These are phyloP conservation scores for Neospermospora avenae DNA, from an alignment of 2,329 filamentous ascomycete genomes.

Conservation along the genomic window DNA sequence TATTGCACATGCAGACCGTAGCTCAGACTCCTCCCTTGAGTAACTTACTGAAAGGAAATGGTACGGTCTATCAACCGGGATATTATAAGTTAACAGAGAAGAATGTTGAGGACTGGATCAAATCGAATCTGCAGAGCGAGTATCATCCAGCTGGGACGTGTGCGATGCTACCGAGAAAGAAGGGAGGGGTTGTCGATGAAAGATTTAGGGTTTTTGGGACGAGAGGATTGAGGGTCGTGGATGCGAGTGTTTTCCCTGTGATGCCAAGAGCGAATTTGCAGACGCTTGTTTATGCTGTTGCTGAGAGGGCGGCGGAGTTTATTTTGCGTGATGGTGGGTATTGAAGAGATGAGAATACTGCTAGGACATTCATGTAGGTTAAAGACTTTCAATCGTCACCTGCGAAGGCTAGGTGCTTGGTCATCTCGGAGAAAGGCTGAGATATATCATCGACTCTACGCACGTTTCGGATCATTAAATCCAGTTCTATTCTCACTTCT, in stretches of 20 bases:
- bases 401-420: too few relatives aligned
- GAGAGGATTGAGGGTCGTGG: not conserved
- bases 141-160: constrained; percentile 5
- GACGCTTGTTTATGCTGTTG: not conserved
- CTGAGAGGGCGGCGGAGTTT: not conserved
- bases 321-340: not conserved
- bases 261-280: not conserved
- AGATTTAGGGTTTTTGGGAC: constrained; percentile 16
- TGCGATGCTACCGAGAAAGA: constrained; percentile 14
- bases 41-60: not conserved
- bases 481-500: too few relatives aligned
- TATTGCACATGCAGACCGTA: not conserved
- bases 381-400: too few relatives aligned
- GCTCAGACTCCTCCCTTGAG: not conserved
- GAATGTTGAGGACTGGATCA: not conserved
- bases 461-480: too few relatives aligned
- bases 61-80: not conserved
- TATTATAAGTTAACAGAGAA: not conserved
- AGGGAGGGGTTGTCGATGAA: constrained; percentile 15
- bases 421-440: too few relatives aligned
- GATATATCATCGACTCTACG: too few relatives aligned
- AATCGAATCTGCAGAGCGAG: not conserved
- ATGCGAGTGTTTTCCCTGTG: not conserved
- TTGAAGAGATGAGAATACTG: too few relatives aligned
- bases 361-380: too few relatives aligned